phyloP scores from a whole-genome alignment of 1,139 yeast genomes.

The Magnusiomyces suaveolens region DNA sequence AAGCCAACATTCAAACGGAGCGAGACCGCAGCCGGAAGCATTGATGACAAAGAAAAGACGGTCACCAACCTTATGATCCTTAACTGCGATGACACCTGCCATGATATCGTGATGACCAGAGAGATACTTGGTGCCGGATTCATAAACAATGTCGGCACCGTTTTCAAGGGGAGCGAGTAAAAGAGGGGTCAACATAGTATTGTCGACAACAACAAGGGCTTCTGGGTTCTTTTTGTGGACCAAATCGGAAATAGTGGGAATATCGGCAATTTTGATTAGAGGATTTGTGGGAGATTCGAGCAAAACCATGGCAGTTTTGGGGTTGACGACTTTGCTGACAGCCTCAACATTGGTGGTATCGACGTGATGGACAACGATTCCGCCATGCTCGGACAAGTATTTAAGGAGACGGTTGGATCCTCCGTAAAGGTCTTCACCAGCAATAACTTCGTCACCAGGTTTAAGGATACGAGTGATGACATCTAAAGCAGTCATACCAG shows the following conservation, averaged over 20 bases:
- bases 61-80: constrained; percentile 54
- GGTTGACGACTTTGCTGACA: constrained; percentile 36
- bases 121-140: constrained; percentile 82
- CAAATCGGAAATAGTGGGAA: constrained; percentile 50
- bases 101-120: constrained; percentile 93
- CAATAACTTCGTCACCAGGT: constrained; percentile 78
- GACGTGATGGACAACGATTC: constrained; percentile 59
- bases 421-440: constrained; percentile 90
- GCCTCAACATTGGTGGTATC: constrained; percentile 69
- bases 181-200: constrained; percentile 92
- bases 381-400: constrained; percentile 57
- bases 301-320: constrained; percentile 61
- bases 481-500: constrained; percentile 90
- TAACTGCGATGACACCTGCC: constrained; percentile 84
- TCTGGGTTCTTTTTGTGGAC: constrained; percentile 64
- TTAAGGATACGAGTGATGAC: constrained; percentile 63
- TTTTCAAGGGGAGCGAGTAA: constrained; percentile 74
- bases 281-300: constrained; percentile 92
- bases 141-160: constrained; percentile 86
- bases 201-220: constrained; percentile 74
- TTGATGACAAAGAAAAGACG: constrained; percentile 67
- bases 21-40: constrained; percentile 81
- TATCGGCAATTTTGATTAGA: constrained; percentile 75
- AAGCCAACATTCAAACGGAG: constrained; percentile 89
- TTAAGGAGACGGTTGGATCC: constrained; percentile 83